These are phyloP conservation scores for Salix dunnii DNA, from an alignment of 345 rosid genomes.

Conservation along the genomic window DNA sequence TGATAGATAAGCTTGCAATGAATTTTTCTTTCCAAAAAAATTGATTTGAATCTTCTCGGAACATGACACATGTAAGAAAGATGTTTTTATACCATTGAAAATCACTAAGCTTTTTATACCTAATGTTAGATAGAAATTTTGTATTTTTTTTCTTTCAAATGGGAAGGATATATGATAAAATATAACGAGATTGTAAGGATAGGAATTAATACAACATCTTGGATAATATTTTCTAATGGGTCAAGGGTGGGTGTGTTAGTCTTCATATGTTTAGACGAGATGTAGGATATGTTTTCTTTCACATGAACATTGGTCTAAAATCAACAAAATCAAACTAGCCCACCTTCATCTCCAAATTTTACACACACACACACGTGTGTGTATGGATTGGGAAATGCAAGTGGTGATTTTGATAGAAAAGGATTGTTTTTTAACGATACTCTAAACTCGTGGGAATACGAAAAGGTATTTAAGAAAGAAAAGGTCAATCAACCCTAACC, in stretches of 20 bases:
- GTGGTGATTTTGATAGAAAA: background rate
- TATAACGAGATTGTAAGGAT: background rate
- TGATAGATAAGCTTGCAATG: too few species aligned
- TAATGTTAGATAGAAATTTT: background rate
- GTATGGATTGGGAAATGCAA: background rate
- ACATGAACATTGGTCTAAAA: too few species aligned
- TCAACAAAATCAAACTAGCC: too few species aligned
- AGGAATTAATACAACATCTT: accelerated
- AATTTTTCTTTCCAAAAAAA: too few species aligned
- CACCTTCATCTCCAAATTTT: too few species aligned
- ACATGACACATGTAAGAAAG: background rate
- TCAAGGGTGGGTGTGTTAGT: background rate
- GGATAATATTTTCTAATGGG: background rate
- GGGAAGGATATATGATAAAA: background rate
- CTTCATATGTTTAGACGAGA: too few species aligned
- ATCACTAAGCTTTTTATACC: background rate
- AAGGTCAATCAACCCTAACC: too few species aligned
- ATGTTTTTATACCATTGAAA: background rate
- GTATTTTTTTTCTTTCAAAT: background rate
- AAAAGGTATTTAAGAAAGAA: too few species aligned
- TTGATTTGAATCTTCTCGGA: too few species aligned
- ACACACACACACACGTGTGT: too few species aligned
- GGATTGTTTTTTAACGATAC: background rate
- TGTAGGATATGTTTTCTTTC: too few species aligned
- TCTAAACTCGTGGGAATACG: background rate